Evolutionary conservation across 129 eudicot species (phyloP).

Genomic region (Sambucus nigra): DNA sequence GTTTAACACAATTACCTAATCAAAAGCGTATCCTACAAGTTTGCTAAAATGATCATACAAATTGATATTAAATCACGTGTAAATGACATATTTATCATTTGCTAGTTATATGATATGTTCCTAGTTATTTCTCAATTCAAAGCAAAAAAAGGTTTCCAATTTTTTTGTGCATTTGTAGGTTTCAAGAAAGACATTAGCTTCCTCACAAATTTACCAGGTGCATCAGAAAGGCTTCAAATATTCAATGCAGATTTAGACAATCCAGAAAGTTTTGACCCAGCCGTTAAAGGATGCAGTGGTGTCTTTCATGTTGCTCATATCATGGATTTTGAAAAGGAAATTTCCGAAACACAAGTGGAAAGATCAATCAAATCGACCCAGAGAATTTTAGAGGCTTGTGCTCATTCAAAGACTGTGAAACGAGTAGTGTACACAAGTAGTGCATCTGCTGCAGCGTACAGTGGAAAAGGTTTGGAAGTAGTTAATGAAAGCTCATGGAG

Average conservation of each 20-base stretch:
- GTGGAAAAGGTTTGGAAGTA: not conserved
- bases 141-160: too few relatives aligned
- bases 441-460: not conserved
- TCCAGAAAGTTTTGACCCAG: constrained; percentile 14
- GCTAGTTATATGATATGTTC: too few relatives aligned
- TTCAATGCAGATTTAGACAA: constrained; percentile 21
- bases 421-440: constrained; percentile 14
- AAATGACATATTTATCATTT: too few relatives aligned
- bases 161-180: too few relatives aligned
- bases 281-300: constrained; percentile 25
- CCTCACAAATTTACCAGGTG: constrained; percentile 25
- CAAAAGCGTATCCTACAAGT: too few relatives aligned
- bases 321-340: constrained; percentile 3
- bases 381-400: constrained; percentile 19
- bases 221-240: constrained; percentile 18
- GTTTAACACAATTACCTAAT: too few relatives aligned
- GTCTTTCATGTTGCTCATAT: constrained; percentile 29
- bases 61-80: too few relatives aligned
- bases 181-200: constrained; percentile 9
- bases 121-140: too few relatives aligned
- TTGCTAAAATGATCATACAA: too few relatives aligned
- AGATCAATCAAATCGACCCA: constrained; percentile 1
- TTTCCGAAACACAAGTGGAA: constrained; percentile 3
- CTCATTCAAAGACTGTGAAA: constrained; percentile 24
- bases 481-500: constrained; percentile 19